Evolutionary conservation across 2,329 filamentous ascomycete species (phyloP).

Genomic region (Aureobasidium namibiae): DNA sequence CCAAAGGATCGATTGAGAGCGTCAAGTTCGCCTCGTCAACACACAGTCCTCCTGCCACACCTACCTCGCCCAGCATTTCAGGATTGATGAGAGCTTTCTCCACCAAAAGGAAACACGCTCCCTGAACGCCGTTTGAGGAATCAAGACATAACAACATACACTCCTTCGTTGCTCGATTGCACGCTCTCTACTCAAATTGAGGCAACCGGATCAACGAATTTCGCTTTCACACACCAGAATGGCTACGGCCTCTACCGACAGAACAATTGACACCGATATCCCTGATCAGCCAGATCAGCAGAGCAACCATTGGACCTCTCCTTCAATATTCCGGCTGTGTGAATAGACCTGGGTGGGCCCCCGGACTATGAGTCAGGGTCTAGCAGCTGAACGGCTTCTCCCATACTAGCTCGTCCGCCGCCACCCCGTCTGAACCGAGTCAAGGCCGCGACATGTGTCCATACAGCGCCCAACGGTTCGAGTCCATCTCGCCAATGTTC

Average conservation of each 20-base stretch:
- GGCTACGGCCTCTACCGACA: not conserved
- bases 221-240: not conserved
- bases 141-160: slow-evolving; percentile 1
- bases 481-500: not conserved
- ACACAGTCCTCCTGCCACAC: not conserved
- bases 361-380: slow-evolving; percentile 9
- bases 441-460: not conserved
- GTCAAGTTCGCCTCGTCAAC: slow-evolving; percentile 1
- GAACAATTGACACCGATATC: not conserved
- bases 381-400: not conserved
- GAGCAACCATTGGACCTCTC: not conserved
- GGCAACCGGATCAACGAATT: not conserved
- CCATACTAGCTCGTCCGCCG: not conserved
- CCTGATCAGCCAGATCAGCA: not conserved
- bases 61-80: slow-evolving; percentile 4
- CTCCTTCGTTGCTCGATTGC: not conserved
- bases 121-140: slow-evolving; percentile 2
- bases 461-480: not conserved
- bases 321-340: not conserved
- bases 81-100: slow-evolving; percentile 5
- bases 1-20: not conserved
- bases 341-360: not conserved
- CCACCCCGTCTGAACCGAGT: slow-evolving; percentile 2
- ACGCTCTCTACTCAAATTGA: not conserved
- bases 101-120: slow-evolving; percentile 2